Evolutionary conservation across 176 grass and related monocot species (phyloP), one percentile per base, ranked within the genome.

Genomic region (Ampelocalamus luodianensis): DNA sequence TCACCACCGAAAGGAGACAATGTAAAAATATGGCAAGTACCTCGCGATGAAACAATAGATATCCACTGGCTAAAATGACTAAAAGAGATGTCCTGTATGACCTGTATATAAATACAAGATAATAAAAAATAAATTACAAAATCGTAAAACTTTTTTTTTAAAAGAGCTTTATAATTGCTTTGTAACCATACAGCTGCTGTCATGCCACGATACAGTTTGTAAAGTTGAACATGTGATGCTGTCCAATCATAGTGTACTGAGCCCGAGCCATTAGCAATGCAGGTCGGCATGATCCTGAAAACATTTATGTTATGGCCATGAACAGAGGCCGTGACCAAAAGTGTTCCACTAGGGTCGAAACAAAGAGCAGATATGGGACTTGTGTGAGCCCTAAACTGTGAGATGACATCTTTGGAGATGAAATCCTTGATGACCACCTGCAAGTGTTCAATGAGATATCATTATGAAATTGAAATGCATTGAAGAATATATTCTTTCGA

Each of bases 291-390:
- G 79, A 99, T 96, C 71, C 97, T 84, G 84, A 99, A 99, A 81
- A 99, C 92, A 89, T 99, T 96, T 86, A 99, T 96, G 82, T 99
- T 96, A 74, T 99, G 93, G 65, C 97, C 97, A 88, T 99, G 92
- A 82, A 99, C 92, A 61, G 97, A 99, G 11, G 93, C 87, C 79
- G 97, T 99, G 50, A 99, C 97, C 81, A 99, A 83, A 84, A 99
- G 90, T 22, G 97, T 96, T 49, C 97, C 93, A 79, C 93, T 99
- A 51, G 93, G 97, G 66, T 99, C 97, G 4, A 99, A 99, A 92
- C 93, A 96, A 53, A 99, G 88, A 86, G 97, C 97, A 77, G 97
- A 99, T 89, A 99, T 99, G 5, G 97, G 93, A 88, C 93, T 99
- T 8, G 88, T 91, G 75, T 99, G 97, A 77, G 97, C 97, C 86